Percentiles rank a stretch among this genome's conserved stretches.
Evolutionary conservation across 768 basidiomycete genomes (phyloP).

Genomic region (Melanogaster broomeanus): DNA sequence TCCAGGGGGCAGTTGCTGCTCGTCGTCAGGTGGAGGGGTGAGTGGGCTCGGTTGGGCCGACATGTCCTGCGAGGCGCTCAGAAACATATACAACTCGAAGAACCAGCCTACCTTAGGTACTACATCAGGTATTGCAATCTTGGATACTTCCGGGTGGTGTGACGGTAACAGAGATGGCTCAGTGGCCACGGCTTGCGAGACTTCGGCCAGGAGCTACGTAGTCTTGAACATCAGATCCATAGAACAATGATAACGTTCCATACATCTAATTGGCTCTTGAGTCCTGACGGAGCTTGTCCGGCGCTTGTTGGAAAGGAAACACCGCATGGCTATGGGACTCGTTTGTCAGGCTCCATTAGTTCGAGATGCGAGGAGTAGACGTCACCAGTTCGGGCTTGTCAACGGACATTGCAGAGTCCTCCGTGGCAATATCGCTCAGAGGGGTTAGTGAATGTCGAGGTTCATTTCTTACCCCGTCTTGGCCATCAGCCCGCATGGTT

Average conservation of each 20-base stretch:
- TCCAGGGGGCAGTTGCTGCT: background rate
- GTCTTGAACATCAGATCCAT: slow-evolving; percentile 18
- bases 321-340: slow-evolving; percentile 6
- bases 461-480: background rate
- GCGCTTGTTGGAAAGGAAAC: slow-evolving; percentile 8
- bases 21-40: slow-evolving; percentile 16
- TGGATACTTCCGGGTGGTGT: slow-evolving; percentile 26
- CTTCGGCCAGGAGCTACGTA: slow-evolving; percentile 27
- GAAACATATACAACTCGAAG: background rate
- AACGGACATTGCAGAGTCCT: slow-evolving; percentile 13
- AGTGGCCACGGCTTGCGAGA: slow-evolving; percentile 31
- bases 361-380: slow-evolving; percentile 1
- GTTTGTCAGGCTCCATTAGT: background rate
- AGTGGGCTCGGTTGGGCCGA: slow-evolving; percentile 23
- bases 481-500: background rate
- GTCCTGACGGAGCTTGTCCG: slow-evolving; percentile 10
- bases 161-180: slow-evolving; percentile 27
- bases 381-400: slow-evolving; percentile 24
- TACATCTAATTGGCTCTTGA: slow-evolving; percentile 31
- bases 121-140: slow-evolving; percentile 4
- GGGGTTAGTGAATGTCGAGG: background rate
- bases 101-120: slow-evolving; percentile 12
- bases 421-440: background rate
- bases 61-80: slow-evolving; percentile 12
- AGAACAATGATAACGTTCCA: slow-evolving; percentile 10